Evolutionary conservation across 2,329 filamentous ascomycete genomes (phyloP).

Genomic region (Rhynchosporium agropyri): DNA sequence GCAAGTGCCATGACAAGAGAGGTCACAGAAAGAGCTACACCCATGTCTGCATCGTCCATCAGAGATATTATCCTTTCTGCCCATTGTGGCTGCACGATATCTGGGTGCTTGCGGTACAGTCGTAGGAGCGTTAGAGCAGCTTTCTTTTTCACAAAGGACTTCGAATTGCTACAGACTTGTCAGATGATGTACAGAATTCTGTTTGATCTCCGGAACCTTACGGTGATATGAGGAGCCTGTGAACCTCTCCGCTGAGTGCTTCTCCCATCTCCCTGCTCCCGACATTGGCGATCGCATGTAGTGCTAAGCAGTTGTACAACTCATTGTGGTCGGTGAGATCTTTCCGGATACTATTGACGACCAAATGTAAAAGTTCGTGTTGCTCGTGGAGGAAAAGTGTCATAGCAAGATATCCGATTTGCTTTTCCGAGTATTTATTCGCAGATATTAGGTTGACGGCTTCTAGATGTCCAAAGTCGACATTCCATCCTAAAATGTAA

Average conservation of each 20-base stretch:
- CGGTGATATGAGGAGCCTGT: conserved; percentile 92
- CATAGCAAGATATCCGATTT: conserved; percentile 97
- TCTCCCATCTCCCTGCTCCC: conserved; percentile 97
- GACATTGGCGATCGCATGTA: conserved; percentile 98
- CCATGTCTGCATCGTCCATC: conserved; percentile 95
- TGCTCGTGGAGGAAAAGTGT: conserved; percentile 96
- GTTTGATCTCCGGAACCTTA: conserved; percentile 51
- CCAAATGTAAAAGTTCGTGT: conserved; percentile 92
- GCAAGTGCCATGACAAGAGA: conserved; percentile 93
- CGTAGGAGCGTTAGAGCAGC: conserved; percentile 90
- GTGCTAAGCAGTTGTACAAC: conserved; percentile 92
- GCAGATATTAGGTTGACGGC: conserved; percentile 97
- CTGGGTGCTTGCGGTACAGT: conserved; percentile 90
- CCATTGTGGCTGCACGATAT: conserved; percentile 95
- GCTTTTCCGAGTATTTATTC: conserved; percentile 97
- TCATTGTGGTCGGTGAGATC: conserved; percentile 94
- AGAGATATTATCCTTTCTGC: conserved; percentile 97
- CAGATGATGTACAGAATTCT: conserved; percentile 19
- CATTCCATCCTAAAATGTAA: conserved; percentile 98
- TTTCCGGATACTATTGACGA: conserved; percentile 98
- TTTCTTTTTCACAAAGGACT: conserved; percentile 99
- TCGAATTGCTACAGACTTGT: conserved; percentile 64
- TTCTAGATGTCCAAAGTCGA: conserved; percentile 98
- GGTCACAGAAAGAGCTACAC: conserved; percentile 91
- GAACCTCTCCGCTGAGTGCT: conserved; percentile 87